A percentile compares a stretch with the other conserved stretches of the same genome.
These are phyloP conservation scores for Ceratorhiza oryzae-sativae DNA, from an alignment of 1,284 basidiomycete genomes.

Conservation along the genomic window DNA sequence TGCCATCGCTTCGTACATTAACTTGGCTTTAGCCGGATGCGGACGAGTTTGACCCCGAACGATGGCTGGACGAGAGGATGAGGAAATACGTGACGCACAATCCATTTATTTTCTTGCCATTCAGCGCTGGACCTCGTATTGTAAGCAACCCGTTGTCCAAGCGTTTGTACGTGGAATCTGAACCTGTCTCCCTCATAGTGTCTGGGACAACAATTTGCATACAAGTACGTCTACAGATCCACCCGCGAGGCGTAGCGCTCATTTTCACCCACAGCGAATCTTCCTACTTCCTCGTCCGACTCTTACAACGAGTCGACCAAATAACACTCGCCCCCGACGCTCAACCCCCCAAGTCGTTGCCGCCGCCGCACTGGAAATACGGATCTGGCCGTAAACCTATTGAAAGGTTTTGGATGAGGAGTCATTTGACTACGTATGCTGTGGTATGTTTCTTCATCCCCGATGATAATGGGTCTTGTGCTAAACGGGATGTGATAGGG, in stretches of 20 bases:
- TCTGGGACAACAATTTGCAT: conserved; percentile 61
- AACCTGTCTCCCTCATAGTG: conserved; percentile 48
- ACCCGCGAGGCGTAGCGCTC: conserved; percentile 49
- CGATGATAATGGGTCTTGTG: neutral
- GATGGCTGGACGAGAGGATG: conserved; percentile 63
- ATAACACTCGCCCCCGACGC: conserved; percentile 57
- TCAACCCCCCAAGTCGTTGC: conserved; percentile 52
- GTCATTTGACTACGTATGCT: conserved; percentile 56
- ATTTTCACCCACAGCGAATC: conserved; percentile 52
- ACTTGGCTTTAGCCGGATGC: conserved; percentile 46
- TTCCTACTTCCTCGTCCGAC: conserved; percentile 54
- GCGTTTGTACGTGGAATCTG: neutral
- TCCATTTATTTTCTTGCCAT: conserved; percentile 67
- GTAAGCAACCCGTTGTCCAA: conserved; percentile 43
- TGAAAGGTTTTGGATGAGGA: conserved; percentile 53
- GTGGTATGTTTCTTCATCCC: conserved; percentile 48
- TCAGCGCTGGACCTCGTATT: conserved; percentile 60
- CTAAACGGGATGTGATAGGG: neutral
- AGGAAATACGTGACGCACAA: conserved; percentile 61
- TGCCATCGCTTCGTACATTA: neutral
- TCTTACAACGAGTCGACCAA: conserved; percentile 58
- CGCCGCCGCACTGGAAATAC: conserved; percentile 51
- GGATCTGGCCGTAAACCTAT: conserved; percentile 50
- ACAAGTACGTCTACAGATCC: conserved; percentile 46
- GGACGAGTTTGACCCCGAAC: conserved; percentile 64